Base-by-base conservation (phyloP, 306 rosid genomes). In the Vigna reflexopilosa region DNA sequence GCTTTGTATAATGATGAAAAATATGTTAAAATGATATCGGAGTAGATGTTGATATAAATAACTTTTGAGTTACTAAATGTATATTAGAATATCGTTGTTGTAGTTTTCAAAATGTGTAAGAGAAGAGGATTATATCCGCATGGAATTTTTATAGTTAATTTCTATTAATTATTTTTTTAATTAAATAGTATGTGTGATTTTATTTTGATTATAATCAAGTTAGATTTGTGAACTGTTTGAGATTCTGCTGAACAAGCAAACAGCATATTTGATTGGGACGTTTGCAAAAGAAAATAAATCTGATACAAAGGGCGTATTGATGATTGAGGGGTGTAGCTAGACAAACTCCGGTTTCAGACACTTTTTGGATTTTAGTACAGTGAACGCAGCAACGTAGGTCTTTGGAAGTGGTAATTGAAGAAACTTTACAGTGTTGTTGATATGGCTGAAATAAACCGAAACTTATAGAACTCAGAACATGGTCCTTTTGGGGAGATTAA, bases 261-360 rank as follows among this genome's bases (percentile, higher is more conserved):
- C 69, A 63, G 4, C 47, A 5, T 62, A 26, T 26, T 62, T 63
- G 69, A 16, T 32, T 3, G n/a, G 1, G 69, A 32, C 67, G 22
- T 62, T 61, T 62, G 45, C 6, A 62, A 30, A 16, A n/a, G 26
- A 63, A 63, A 36, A 63, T 63, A 63, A 36, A 36, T 63, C 7
- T 16, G 48, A 63, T 63, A 63, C 8, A 36, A 63, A 63, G 14
- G 24, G 7, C 44, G 5, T 62, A 13, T 63, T 34, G 48, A 63
- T 63, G 15, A 34, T 63, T 36, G 69, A 15, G 48, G 48, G 49
- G 14, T 36, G 9, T 34, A 36, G 48, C 69, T 36, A 63, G 48
- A 64, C 70, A 64, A 36, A 64, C 70, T 64, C 47, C n/a, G 30
- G 47, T 63, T 62, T 30, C 3, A 32, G 67, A 62, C 67, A 62